phyloP scores from a whole-genome alignment of 2,329 filamentous ascomycete species.

The Trichocomaceae sp. region DNA sequence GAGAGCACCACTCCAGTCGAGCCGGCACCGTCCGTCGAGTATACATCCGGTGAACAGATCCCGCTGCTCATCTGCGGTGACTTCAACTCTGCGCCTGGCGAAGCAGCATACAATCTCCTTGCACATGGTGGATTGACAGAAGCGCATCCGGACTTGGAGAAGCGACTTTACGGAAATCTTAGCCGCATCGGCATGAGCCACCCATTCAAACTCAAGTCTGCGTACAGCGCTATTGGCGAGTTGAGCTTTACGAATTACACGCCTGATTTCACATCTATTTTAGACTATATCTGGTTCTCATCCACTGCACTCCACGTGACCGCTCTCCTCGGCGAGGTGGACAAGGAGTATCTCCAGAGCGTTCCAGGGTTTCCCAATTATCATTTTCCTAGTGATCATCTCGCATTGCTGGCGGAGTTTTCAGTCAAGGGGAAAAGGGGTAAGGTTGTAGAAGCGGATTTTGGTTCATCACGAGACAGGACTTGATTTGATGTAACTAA shows the following conservation, averaged over 20 bases:
- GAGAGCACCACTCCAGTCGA: constrained; percentile 45
- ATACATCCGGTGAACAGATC: constrained; percentile 77
- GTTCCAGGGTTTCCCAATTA: constrained; percentile 91
- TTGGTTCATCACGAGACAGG: constrained; percentile 44
- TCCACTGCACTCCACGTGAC: constrained; percentile 82
- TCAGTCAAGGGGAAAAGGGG: constrained; percentile 83
- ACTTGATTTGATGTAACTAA: constrained; percentile 27
- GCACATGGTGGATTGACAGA: constrained; percentile 70
- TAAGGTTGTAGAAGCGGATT: constrained; percentile 60
- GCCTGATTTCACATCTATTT: constrained; percentile 81
- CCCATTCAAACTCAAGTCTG: constrained; percentile 86
- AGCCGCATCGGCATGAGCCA: constrained; percentile 88
- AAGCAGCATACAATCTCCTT: constrained; percentile 86
- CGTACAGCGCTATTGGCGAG: constrained; percentile 78
- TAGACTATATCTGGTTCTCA: constrained; percentile 98
- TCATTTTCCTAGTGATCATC: constrained; percentile 89
- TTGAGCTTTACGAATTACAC: constrained; percentile 95
- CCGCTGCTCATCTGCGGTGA: constrained; percentile 89
- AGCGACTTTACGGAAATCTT: constrained; percentile 85
- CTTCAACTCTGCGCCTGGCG: constrained; percentile 85
- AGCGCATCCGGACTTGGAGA: constrained; percentile 71
- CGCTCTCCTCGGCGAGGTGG: constrained; percentile 76
- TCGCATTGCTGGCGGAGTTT: constrained; percentile 84
- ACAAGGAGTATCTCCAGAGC: constrained; percentile 73
- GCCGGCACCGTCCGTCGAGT: constrained; percentile 77